phyloP scores from a whole-genome alignment of 257 asterid species.

The Primulina eburnea region DNA sequence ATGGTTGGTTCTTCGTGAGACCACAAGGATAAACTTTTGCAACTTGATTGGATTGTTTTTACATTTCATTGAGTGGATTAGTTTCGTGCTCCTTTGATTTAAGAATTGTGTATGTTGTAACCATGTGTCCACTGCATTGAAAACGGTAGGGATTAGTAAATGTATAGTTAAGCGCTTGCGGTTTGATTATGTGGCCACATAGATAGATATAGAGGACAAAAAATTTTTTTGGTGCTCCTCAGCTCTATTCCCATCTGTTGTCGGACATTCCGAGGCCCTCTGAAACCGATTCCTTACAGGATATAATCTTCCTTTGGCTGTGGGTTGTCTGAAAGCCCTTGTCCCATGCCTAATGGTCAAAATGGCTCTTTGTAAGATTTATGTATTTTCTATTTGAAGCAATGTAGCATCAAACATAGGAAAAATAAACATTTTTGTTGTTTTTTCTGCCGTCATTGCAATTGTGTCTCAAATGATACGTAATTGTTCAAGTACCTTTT shows the following conservation, averaged over 20 bases:
- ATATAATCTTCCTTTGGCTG: neutral
- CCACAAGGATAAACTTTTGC: neutral
- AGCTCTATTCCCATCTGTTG: neutral
- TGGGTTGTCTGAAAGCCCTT: neutral
- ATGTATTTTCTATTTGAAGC: neutral
- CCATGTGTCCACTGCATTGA: neutral
- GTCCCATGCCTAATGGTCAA: neutral
- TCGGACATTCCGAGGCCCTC: neutral
- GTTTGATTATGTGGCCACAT: neutral
- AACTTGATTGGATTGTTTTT: slow-evolving; percentile 1
- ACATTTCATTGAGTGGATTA: neutral
- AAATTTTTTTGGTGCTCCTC: neutral
- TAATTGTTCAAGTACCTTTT: neutral
- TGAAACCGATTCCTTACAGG: neutral
- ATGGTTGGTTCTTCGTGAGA: slow-evolving; percentile 17
- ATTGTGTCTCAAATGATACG: neutral
- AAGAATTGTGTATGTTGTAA: neutral
- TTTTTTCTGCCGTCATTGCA: neutral
- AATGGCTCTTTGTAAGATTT: neutral
- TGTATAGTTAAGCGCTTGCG: neutral
- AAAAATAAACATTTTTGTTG: neutral
- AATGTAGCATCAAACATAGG: neutral
- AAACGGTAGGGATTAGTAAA: neutral
- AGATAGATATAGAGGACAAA: neutral
- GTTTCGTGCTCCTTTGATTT: slow-evolving; percentile 4